Percentiles rank a stretch among this genome's conserved stretches.
These are phyloP conservation scores for Cordyceps javanica DNA, from an alignment of 2,329 filamentous ascomycete genomes.

Conservation along the genomic window DNA sequence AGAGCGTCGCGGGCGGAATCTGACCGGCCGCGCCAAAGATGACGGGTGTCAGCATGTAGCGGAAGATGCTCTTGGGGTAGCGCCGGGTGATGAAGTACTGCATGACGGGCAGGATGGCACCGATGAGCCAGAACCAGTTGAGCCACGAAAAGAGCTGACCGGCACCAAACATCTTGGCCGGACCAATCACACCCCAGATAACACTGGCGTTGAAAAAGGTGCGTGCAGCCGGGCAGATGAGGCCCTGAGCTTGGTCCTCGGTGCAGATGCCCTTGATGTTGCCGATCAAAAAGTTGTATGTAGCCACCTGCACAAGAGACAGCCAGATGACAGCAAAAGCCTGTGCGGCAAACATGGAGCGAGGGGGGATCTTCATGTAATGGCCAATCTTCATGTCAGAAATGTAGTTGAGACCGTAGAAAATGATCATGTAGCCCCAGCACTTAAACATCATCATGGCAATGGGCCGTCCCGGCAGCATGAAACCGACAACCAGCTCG, in stretches of 20 bases:
- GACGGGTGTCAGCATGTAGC: conserved; percentile 47
- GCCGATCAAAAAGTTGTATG: conserved; percentile 35
- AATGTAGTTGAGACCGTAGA: conserved; percentile 41
- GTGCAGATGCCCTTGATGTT: conserved; percentile 50
- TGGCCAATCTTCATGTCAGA: conserved; percentile 47
- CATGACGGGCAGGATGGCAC: conserved; percentile 39
- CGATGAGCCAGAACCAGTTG: conserved; percentile 52
- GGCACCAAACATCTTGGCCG: conserved; percentile 27
- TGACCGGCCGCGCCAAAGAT: conserved; percentile 45
- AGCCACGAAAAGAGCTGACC: conserved; percentile 39
- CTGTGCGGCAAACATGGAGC: conserved; percentile 42
- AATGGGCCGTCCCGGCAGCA: conserved; percentile 40
- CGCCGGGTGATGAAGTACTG: conserved; percentile 44
- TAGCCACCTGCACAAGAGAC: conserved; percentile 31
- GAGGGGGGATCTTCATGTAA: conserved; percentile 48
- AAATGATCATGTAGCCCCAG: conserved; percentile 40
- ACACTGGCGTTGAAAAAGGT: conserved; percentile 56
- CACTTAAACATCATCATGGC: conserved; percentile 46
- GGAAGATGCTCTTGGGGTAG: conserved; percentile 39
- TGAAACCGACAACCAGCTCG: conserved; percentile 44
- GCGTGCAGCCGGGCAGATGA: conserved; percentile 50
- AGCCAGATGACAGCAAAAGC: conserved; percentile 35
- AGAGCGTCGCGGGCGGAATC: conserved; percentile 50
- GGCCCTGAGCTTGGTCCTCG: conserved; percentile 38
- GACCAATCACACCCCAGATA: conserved; percentile 55